Conservation (phyloP, 768 basidiomycete genomes). For the Ephemerocybe angulata region DNA sequence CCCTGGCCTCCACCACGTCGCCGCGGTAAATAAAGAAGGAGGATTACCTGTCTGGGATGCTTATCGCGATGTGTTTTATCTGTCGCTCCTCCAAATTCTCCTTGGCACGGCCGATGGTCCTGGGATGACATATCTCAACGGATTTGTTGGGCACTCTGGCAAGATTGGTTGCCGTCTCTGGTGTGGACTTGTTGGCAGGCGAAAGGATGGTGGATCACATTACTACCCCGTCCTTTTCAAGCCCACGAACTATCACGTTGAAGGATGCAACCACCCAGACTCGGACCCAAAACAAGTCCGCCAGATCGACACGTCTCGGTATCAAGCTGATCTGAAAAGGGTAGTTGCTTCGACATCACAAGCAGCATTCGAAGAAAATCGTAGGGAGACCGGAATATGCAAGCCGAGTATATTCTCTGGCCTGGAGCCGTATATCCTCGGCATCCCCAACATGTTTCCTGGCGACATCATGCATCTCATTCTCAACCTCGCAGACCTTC, state of each 20-base stretch:
- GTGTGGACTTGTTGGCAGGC: not conserved
- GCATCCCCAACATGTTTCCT: conserved; percentile 22
- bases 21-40: conserved; percentile 24
- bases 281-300: conserved; percentile 12
- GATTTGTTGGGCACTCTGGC: conserved; percentile 29
- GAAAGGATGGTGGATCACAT: not conserved
- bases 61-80: conserved; percentile 10
- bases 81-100: conserved; percentile 16
- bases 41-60: conserved; percentile 23
- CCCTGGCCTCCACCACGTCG: conserved; percentile 30
- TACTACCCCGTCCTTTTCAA: conserved; percentile 33
- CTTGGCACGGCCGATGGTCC: conserved; percentile 32
- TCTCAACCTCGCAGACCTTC: conserved; percentile 35
- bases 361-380: conserved; percentile 18
- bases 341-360: conserved; percentile 4
- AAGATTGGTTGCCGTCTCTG: conserved; percentile 9
- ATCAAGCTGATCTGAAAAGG: not conserved
- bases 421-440: conserved; percentile 26
- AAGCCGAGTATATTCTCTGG: conserved; percentile 37
- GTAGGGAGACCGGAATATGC: conserved; percentile 30
- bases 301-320: not conserved
- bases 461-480: conserved; percentile 41
- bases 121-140: conserved; percentile 28
- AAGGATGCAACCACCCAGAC: conserved; percentile 24
- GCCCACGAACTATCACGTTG: conserved; percentile 19